phyloP scores from a whole-genome alignment of 352 stramenopile species.

The Globisporangium spinosum region DNA sequence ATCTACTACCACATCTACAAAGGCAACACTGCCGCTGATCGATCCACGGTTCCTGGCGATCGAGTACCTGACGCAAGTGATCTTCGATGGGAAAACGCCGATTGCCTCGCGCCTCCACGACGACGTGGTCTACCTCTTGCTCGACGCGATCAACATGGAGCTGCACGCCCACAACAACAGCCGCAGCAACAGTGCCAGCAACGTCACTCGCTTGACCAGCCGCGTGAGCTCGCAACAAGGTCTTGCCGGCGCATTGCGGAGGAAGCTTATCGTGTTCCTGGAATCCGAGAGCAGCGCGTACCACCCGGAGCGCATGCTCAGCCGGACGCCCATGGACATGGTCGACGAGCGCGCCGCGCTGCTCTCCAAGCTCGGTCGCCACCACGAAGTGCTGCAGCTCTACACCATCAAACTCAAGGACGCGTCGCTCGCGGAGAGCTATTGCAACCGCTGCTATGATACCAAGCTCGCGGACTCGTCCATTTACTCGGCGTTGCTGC shows the following conservation, averaged over 20 bases:
- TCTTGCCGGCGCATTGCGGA: slow-evolving; percentile 49
- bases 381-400: slow-evolving; percentile 79
- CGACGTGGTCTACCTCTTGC: slow-evolving; percentile 72
- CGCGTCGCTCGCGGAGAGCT: slow-evolving; percentile 61
- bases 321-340: slow-evolving; percentile 68
- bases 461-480: slow-evolving; percentile 67
- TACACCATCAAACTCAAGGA: slow-evolving; percentile 78
- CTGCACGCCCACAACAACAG: slow-evolving; percentile 14
- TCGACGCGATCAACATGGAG: slow-evolving; percentile 63
- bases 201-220: slow-evolving; percentile 37
- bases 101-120: slow-evolving; percentile 61
- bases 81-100: slow-evolving; percentile 32
- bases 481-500: slow-evolving; percentile 79
- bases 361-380: slow-evolving; percentile 66
- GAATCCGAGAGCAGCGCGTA: slow-evolving; percentile 49
- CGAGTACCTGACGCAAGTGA: slow-evolving; percentile 76
- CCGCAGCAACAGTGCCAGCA: neutral
- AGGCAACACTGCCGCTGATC: slow-evolving; percentile 41
- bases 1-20: slow-evolving; percentile 4
- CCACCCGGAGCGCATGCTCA: slow-evolving; percentile 81
- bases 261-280: slow-evolving; percentile 66
- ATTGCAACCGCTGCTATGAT: slow-evolving; percentile 82
- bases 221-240: slow-evolving; percentile 56
- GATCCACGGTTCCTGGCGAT: slow-evolving; percentile 70
- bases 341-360: slow-evolving; percentile 75